Percentiles rank a stretch among this genome's conserved stretches.
These are phyloP conservation scores for Neurospora sp. DNA, from an alignment of 495 filamentous ascomycete species.

Conservation along the genomic window DNA sequence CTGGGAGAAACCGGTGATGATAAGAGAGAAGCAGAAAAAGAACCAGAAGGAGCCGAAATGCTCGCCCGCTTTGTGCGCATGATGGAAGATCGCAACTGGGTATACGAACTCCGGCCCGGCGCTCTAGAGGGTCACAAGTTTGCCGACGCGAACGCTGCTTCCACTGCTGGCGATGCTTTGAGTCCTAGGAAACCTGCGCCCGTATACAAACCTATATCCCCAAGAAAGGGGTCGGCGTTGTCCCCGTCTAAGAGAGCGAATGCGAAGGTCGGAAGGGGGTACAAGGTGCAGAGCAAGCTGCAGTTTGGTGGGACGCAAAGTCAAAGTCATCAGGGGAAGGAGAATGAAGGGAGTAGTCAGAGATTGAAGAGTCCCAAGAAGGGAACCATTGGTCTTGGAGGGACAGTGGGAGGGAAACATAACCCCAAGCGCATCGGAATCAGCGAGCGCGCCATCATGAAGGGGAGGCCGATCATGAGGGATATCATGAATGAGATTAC, in stretches of 20 bases:
- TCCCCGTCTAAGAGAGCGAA: neutral
- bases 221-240: neutral
- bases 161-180: constrained; percentile 1
- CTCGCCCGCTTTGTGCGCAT: constrained; percentile 63
- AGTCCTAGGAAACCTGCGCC: neutral
- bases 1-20: neutral
- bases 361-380: constrained; percentile 7
- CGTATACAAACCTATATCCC: neutral
- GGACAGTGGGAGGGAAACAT: neutral
- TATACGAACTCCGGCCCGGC: constrained; percentile 54
- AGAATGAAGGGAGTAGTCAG: neutral
- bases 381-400: neutral
- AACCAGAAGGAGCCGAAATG: constrained; percentile 40
- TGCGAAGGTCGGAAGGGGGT: neutral
- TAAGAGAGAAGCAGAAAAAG: constrained; percentile 22
- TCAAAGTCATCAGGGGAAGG: neutral
- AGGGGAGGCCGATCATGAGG: constrained; percentile 31
- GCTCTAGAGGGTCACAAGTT: constrained; percentile 63
- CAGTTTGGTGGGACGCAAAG: neutral
- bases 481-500: constrained; percentile 42
- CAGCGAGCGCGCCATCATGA: constrained; percentile 28
- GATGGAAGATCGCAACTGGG: constrained; percentile 64
- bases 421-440: constrained; percentile 7
- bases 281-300: neutral
- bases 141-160: constrained; percentile 33